Percentiles rank a stretch among this genome's conserved stretches.
phyloP scores from a whole-genome alignment of 148 eudicot genomes.

The Heliosperma pusillum region DNA sequence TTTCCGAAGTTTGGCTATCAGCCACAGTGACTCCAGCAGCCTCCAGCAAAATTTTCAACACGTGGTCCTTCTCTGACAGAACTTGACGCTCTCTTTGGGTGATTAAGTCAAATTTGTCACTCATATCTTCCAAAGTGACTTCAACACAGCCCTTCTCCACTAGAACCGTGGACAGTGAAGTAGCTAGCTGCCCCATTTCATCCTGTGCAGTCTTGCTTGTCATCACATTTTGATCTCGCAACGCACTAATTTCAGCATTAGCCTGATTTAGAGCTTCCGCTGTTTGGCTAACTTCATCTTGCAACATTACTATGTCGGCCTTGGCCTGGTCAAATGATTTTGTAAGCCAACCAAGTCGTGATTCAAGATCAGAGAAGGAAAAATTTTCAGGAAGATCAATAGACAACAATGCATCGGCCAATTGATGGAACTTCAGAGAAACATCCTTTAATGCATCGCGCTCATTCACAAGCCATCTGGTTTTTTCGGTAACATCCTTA shows the following conservation, averaged over 20 bases:
- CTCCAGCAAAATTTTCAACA: constrained; percentile 51
- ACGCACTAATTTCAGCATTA: constrained; percentile 39
- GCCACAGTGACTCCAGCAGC: constrained; percentile 52
- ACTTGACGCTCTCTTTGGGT: constrained; percentile 42
- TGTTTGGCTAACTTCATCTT: constrained; percentile 41
- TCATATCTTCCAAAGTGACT: constrained; percentile 56
- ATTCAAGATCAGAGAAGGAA: constrained; percentile 54
- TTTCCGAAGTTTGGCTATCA: constrained; percentile 34
- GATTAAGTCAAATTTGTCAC: constrained; percentile 35
- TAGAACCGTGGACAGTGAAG: constrained; percentile 48
- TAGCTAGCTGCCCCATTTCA: constrained; percentile 49
- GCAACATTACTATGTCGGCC: constrained; percentile 44
- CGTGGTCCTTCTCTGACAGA: constrained; percentile 53
- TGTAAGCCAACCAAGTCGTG: constrained; percentile 58
- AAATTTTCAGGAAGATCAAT: constrained; percentile 59
- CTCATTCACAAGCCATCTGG: constrained; percentile 69
- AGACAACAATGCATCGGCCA: constrained; percentile 46
- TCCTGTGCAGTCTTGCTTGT: constrained; percentile 40
- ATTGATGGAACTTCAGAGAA: constrained; percentile 40
- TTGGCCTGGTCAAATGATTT: constrained; percentile 58
- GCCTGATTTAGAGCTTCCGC: constrained; percentile 48
- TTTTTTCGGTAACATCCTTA: constrained; percentile 48
- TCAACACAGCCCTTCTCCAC: constrained; percentile 55
- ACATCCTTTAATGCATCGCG: constrained; percentile 48
- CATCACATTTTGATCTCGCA: constrained; percentile 49